Percentiles rank a stretch among this genome's conserved stretches.
phyloP scores from a whole-genome alignment of 352 stramenopile genomes.

The Phytophthora tubulina region DNA sequence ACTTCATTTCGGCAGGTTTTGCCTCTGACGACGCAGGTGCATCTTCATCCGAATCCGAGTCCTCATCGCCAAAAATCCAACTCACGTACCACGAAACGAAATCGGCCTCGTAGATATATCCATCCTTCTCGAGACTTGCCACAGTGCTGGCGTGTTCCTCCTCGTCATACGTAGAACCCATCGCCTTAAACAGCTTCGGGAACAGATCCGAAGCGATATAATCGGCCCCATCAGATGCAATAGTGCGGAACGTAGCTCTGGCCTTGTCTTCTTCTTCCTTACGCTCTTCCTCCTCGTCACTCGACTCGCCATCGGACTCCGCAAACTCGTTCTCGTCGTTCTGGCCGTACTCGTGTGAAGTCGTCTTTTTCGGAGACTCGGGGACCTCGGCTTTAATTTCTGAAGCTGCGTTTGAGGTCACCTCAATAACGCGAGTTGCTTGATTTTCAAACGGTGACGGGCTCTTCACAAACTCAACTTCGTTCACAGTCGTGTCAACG shows the following conservation, averaged over 20 bases:
- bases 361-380: slow-evolving; percentile 6
- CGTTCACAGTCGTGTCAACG: slow-evolving; percentile 65
- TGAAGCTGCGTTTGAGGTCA: slow-evolving; percentile 2
- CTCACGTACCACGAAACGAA: slow-evolving; percentile 74
- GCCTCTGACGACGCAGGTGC: slow-evolving; percentile 10
- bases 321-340: slow-evolving; percentile 75
- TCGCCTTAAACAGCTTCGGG: slow-evolving; percentile 63
- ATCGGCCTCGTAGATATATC: slow-evolving; percentile 60
- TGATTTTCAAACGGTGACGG: slow-evolving; percentile 37
- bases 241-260: slow-evolving; percentile 48
- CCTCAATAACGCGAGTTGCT: slow-evolving; percentile 18
- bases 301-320: slow-evolving; percentile 57
- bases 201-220: slow-evolving; percentile 55
- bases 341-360: slow-evolving; percentile 58
- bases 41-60: slow-evolving; percentile 53
- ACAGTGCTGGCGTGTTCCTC: slow-evolving; percentile 58
- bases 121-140: slow-evolving; percentile 52
- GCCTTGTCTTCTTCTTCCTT: slow-evolving; percentile 70
- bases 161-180: slow-evolving; percentile 67
- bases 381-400: neutral
- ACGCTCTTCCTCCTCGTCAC: slow-evolving; percentile 72
- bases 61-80: slow-evolving; percentile 70
- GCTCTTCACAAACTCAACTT: slow-evolving; percentile 55
- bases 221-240: slow-evolving; percentile 41
- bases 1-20: slow-evolving; percentile 53